Conservation (phyloP, 192 early-diverging fungal species). For the Phycomyces nitens region DNA sequence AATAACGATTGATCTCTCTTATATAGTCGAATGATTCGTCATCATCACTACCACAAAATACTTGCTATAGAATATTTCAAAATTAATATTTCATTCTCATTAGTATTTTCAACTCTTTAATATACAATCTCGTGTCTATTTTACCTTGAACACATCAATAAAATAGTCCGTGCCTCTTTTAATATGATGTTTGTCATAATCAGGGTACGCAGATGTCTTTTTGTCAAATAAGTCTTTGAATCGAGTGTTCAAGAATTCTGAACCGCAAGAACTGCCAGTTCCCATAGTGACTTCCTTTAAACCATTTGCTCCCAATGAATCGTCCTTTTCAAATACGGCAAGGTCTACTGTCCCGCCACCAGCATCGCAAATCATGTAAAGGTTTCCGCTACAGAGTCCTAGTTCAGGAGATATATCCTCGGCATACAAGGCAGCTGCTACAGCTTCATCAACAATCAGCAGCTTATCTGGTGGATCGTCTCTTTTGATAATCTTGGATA, state of each 20-base stretch:
- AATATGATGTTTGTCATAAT: too few relatives aligned
- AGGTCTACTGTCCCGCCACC: conserved; percentile 51
- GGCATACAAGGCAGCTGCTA: conserved; percentile 50
- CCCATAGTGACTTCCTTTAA: conserved; percentile 49
- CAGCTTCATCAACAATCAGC: conserved; percentile 45
- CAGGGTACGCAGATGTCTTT: too few relatives aligned
- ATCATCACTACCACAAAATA: too few relatives aligned
- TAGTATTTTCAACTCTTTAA: too few relatives aligned
- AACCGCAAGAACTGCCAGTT: conserved; percentile 47
- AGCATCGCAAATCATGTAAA: conserved; percentile 53
- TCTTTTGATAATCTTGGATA: conserved; percentile 40
- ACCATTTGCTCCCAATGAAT: conserved; percentile 23
- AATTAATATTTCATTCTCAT: too few relatives aligned
- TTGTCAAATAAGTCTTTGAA: conserved; percentile 40
- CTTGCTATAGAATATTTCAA: too few relatives aligned
- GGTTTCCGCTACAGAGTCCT: conserved; percentile 41
- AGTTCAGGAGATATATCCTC: conserved; percentile 46
- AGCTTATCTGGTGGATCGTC: conserved; percentile 38
- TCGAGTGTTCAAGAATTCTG: conserved; percentile 40
- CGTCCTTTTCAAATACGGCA: conserved; percentile 33
- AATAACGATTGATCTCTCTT: too few relatives aligned
- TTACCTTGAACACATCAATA: too few relatives aligned
- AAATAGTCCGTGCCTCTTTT: too few relatives aligned
- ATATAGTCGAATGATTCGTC: too few relatives aligned
- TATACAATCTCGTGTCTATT: too few relatives aligned